Evolutionary conservation across 768 basidiomycete genomes (phyloP).

Genomic region (Boletus barrowsii): DNA sequence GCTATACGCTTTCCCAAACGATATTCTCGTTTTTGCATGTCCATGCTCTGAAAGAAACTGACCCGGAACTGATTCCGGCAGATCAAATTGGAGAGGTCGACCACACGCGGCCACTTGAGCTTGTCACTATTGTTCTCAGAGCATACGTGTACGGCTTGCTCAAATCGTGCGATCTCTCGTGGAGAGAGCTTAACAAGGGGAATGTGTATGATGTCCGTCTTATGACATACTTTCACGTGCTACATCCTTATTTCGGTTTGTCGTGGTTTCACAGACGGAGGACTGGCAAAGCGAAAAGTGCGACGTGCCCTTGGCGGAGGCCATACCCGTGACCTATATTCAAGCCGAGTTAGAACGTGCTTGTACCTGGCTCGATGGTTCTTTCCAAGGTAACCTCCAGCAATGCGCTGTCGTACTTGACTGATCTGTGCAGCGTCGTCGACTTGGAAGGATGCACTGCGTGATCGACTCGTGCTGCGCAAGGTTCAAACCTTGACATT

Average conservation of each 20-base stretch:
- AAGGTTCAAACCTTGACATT: slow-evolving; percentile 39
- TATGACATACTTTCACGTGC: slow-evolving; percentile 13
- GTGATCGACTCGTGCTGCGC: slow-evolving; percentile 53
- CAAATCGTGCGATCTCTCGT: slow-evolving; percentile 79
- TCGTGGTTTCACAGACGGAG: slow-evolving; percentile 53
- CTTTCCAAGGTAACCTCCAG: slow-evolving; percentile 37
- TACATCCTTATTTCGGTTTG: slow-evolving; percentile 10
- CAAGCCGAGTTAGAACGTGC: slow-evolving; percentile 59
- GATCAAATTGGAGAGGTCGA: slow-evolving; percentile 31
- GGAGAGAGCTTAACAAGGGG: slow-evolving; percentile 78
- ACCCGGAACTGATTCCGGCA: slow-evolving; percentile 47
- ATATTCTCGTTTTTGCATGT: slow-evolving; percentile 77
- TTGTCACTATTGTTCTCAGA: slow-evolving; percentile 66
- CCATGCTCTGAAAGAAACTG: slow-evolving; percentile 59
- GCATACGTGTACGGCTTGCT: slow-evolving; percentile 64
- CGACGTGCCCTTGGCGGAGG: slow-evolving; percentile 72
- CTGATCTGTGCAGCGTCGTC: slow-evolving; percentile 38
- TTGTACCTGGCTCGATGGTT: slow-evolving; percentile 52
- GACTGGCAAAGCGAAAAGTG: slow-evolving; percentile 91
- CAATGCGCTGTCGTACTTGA: neutral
- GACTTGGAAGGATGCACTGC: slow-evolving; percentile 51
- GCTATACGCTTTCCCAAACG: slow-evolving; percentile 82
- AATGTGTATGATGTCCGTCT: slow-evolving; percentile 71
- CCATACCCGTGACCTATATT: slow-evolving; percentile 51
- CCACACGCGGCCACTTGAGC: slow-evolving; percentile 51